Base-by-base conservation (phyloP, 768 basidiomycete genomes). In the button mushroom (Agaricus bisporus) region DNA sequence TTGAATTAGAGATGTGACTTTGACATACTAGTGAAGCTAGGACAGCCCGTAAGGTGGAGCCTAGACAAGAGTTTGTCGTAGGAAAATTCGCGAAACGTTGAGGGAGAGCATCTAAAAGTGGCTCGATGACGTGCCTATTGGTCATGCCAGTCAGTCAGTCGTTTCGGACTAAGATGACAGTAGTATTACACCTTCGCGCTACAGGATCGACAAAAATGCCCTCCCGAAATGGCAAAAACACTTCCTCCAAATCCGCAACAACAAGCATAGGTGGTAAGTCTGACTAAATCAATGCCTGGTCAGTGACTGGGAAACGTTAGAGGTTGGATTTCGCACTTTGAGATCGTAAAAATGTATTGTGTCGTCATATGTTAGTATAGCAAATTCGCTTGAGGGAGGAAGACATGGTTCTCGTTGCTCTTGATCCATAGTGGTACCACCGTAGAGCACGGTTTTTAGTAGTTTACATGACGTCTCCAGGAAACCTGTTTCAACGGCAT, bases 241-340 rank as follows among this genome's bases (percentile, higher is more conserved):
- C 83, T 51, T 99, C 97, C n/a, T 92, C 87, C 36, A 98, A 69
- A 64, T 98, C 97, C 1, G 89, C 72, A 8, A 98, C 79, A 41
- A 98, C 80, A 41, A 95, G 73, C 76, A 95, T 86, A 35, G 76
- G 75, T 1, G 81, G 75, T 60, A 75, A 70, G 64, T 79, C 72
- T 73, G 71, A 68, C 75, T 76, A 67, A 48, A 64, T 49, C 15
- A 60, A 65, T 60, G 47, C 58, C 66, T 59, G 67, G 65, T 48
- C 54, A 57, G 48, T 49, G 55, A 46, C 52, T 60, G 45, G 47
- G 45, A 49, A 59, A 35, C 37, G 38, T 45, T 59, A 50, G 45
- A 32, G 49, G 25, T 15, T 12, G 12, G 53, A 48, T 49, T 46
- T 70, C 86, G 73, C 74, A 91, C 95, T 63, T 86, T 83, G 56